Base-by-base conservation (phyloP, 352 stramenopile genomes). In the Phytopythium boreale region DNA sequence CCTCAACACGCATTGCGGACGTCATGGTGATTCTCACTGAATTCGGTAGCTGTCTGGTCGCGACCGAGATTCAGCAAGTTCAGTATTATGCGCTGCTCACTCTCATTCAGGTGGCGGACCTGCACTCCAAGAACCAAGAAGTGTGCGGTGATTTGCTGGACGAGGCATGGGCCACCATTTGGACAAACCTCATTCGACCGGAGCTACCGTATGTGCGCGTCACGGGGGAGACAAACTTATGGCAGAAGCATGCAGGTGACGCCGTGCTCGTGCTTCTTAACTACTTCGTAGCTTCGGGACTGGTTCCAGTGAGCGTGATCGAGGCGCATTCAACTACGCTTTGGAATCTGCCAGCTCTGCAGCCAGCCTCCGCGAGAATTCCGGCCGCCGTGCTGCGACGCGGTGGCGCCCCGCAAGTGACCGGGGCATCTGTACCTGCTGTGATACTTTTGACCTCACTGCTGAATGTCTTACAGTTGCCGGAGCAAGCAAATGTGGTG, bases 1-100 rank as follows among this genome's bases (percentile, higher is more conserved):
- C 83, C 22, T 61, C 59, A 14, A 88, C 85, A 60, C 74, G 76
- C 20, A 77, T 89, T 59, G 79, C 74, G 14, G 81, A 90, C 47
- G 53, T 87, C n/a, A 88, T 88, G 72, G 67, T 76, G 14, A 51
- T 85, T 15, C 76, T 88, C 60, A 62, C 75, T 22, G 76, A 80
- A n/a, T 67, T 90, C 7, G 61, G 44, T 5, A 60, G 83, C 49
- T 70, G 75, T 49, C 47, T 88, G 19, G 67, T 83, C 1, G 62
- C 77, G 12, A 87, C 87, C 57, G 72, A 78, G 60, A 63, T 90
- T 26, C 67, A 72, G 1, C 80, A 84, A 50, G 66, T 56, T 57
- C 81, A 90, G 69, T 76, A 73, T 27, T 46, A 86, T n/a, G 72
- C 68, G 4, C 60, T 90, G 37, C 68, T 76, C 8, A 67, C 73